Base-by-base conservation (phyloP, 2,329 filamentous ascomycete genomes). In the Decorospora gaudefroyi region DNA sequence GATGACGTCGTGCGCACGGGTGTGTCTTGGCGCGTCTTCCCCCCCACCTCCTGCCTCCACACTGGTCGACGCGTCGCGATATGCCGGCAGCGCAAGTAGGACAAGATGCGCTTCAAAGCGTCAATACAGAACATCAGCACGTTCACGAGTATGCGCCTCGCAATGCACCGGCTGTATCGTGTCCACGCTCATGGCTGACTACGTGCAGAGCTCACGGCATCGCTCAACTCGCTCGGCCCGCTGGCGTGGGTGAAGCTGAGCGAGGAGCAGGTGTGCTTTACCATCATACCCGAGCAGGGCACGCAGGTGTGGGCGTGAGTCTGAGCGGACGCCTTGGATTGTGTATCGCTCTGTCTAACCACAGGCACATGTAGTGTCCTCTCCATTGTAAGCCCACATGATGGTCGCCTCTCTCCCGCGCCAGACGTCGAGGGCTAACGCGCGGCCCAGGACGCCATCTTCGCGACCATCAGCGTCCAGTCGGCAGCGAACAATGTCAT, bases 261-360 rank as follows among this genome's bases (percentile, higher is more conserved):
- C 73, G 83, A 95, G 73, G 85, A 91, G 46, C 85, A 86, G 42
- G 85, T 92, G 43, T 90, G 91, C 59, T 96, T 99, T 74, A 97
- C 93, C 48, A 88, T 97, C 62, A 92, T 97, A 51, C 91, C 93
- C 1, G 90, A 96, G 67, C 86, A 88, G 63, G 92, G 93, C 48
- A 95, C 90, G 6, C 92, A 97, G 77, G 92, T 97, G 41, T 99
- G 93, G 93, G 89, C 90, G 78, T 91, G 78, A 67, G 85, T 83
- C 78, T 91, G 78, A 67, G 85, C 83, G 30, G 51, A 28, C 21
- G 38, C 37, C 57, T 65, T 22, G 12, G 26, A 29, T 46, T 33
- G 40, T 29, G 42, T 21, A 30, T 39, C 26, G 12, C 32, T 29
- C 19, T 38, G 45, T 64, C 67, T 59, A 57, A 62, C 42, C 5